Evolutionary conservation across 2,329 filamentous ascomycete genomes (phyloP), one percentile per base, ranked within the genome.

Genomic region (Cercospora zeina): DNA sequence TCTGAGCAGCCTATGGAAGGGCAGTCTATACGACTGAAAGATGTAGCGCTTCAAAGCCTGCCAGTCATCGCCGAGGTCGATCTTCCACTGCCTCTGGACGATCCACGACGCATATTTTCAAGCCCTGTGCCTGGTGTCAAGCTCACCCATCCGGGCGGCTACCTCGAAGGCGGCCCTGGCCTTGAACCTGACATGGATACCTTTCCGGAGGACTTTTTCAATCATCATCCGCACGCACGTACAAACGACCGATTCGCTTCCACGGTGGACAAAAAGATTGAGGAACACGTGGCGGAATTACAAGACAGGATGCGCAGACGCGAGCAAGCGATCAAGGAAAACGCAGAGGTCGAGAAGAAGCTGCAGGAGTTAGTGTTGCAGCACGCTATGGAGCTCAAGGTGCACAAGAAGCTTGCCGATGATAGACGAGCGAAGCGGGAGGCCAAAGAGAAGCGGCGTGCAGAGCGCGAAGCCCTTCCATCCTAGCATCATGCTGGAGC

Each of bases 101-200:
- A 80, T 21, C 67, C 75, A 1, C 75, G 79, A 1, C 77, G 80
- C 31, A 77, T 74, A 11, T 77, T 77, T 69, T 67, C 75, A 37
- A 77, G 74, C 27, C 73, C 75, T 7, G 71, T 81, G n/a, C 75
- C 78, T 0, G 79, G 78, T 31, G 62, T 82, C 11, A 72, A 72
- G 34, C 75, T 81, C 58, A 82, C 80, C 0, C 79, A 81, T 63
- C 72, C 73, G 1, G 75, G 76, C 9, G 80, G 80, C n/a, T 79
- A 78, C 49, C 71, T 80, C 30, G 79, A 80, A 49, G 80, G 80
- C n/a, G 80, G 80, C 1, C 78, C 78, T 0, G 77, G 77, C 0
- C 74, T 79, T 0, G 71, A 74, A 10, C 73, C 76, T 4, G 73
- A 75, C 0, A 68, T 74, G 59, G 69, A 73, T 60, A 73, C 67